Base-by-base conservation (phyloP, 139 green algal species). In the Diplosphaera chodatii region DNA sequence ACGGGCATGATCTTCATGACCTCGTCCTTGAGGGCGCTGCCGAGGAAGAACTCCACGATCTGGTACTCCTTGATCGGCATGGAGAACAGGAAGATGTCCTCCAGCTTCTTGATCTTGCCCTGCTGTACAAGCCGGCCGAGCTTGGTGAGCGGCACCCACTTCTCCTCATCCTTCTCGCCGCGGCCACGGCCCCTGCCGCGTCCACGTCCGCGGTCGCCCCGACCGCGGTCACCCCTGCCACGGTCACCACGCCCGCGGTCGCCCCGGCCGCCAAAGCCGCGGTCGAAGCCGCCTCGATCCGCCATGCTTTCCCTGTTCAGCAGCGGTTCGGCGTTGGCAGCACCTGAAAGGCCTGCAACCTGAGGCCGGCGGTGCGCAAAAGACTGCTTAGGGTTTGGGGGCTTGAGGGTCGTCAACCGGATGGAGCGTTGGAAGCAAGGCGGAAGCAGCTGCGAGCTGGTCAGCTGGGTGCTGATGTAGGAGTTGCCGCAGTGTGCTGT, bases 1-100 rank as follows among this genome's bases (percentile, higher is more conserved):
- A 99, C 96, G 40, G 96, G 96, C 96, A 99, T 99, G 78, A 99
- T 99, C 91, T 99, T 98, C 96, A 99, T 98, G 22, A 98, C 94
- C 85, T 98, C 91, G 37, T 80, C 75, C 86, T 97, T 96, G 55
- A 96, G 85, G 1, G 86, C 74, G 13, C 77, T 59, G 73, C 87
- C 86, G 71, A 96, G 75, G 85, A 97, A 96, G 82, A 81, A 78
- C 76, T 97, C 92, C 6, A 97, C 89, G 71, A 97, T 96, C 83
- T 97, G 91, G 73, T 96, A 96, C 90, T 97, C 92, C 90, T 99
- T 99, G 41, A 99, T 90, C 34, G 96, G 94, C 81, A 99, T 89
- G 70, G 96, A 98, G 88, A 97, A 98, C 37, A 99, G 89, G 90
- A 97, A 99, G 76, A 99, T 97, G 81, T 99, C 89, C 88, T 99